Base-by-base conservation (phyloP, 2,329 filamentous ascomycete genomes). In the Aureobasidium namibiae region DNA sequence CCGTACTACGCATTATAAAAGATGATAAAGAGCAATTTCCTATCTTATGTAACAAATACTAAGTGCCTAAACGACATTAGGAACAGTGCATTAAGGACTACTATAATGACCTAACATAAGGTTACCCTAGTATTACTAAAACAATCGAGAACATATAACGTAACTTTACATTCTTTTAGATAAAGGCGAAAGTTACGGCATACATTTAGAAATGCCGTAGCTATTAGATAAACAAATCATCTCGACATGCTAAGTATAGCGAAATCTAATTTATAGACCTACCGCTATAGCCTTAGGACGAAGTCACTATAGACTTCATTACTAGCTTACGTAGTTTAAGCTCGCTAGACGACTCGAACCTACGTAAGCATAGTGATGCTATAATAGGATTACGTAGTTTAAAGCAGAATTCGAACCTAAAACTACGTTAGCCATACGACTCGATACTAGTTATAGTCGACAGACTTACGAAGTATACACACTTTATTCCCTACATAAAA, bases 301-400 rank as follows among this genome's bases (percentile, higher is more conserved):
- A 58, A 61, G 48, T 62, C 10, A 58, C 54, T n/a, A 65, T 66
- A 9, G 61, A 68, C 53, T 66, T 67, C 34, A 69, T 68, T 53
- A 62, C 59, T 14, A 61, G 64, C 10, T 60, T 68, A 44, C 64
- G 59, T 56, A 31, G 21, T 49, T 61, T 53, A 14, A 45, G 33
- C 34, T 58, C 33, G 23, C 49, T 52, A 38, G 41, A 39, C 2
- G 61, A 34, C 41, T 24, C 21, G 26, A 48, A 31, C n/a, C 39
- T 29, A 14, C 21, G 23, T 26, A 8, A 41, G n/a, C n/a, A 31
- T 31, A 31, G 29, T 10, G 29, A 31, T 6, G 10, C 29, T 10
- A 31, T 10, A 31, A 10, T 10, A 31, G 29, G 29, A 31, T 31
- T 10, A 31, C 29, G n/a, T n/a, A n/a, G n/a, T n/a, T n/a, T n/a